These are phyloP conservation scores for Scolecobasidium constrictum DNA, from an alignment of 2,329 filamentous ascomycete genomes.

Conservation along the genomic window DNA sequence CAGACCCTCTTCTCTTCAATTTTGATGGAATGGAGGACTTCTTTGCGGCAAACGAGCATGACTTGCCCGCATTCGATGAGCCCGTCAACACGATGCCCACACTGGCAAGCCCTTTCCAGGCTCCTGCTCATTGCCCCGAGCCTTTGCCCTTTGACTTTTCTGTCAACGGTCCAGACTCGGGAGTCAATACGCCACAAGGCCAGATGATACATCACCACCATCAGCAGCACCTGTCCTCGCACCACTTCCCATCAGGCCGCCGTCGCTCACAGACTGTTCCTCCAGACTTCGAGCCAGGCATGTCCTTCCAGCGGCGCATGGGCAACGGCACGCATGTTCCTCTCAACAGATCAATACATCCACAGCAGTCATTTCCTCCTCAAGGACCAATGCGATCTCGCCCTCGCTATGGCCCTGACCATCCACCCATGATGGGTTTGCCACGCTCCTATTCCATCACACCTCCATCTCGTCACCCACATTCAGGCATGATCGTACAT, in stretches of 20 bases:
- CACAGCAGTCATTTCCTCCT: neutral
- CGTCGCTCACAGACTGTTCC: conserved; percentile 4
- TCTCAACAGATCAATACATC: neutral
- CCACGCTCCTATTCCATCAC: neutral
- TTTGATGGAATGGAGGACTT: conserved; percentile 1
- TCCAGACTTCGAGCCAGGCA: conserved; percentile 3
- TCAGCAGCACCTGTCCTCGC: too few species aligned
- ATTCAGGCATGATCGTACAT: neutral
- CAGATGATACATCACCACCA: too few species aligned
- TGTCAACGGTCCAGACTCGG: too few species aligned
- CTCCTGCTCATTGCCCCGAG: too few species aligned
- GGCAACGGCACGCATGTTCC: neutral
- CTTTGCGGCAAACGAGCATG: conserved; percentile 1
- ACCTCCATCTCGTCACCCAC: neutral
- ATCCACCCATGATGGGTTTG: neutral
- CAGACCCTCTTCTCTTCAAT: neutral
- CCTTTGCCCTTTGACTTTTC: too few species aligned
- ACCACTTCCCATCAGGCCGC: too few species aligned
- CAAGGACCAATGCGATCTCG: conserved; percentile 2
- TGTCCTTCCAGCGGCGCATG: neutral
- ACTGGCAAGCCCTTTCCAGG: too few species aligned
- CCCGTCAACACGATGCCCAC: too few species aligned
- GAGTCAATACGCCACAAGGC: too few species aligned
- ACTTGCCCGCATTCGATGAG: too few species aligned
- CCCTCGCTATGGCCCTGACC: too few species aligned